Evolutionary conservation across 1,139 yeast genomes (phyloP).

Genomic region (Yamadazyma songkhlaensis): DNA sequence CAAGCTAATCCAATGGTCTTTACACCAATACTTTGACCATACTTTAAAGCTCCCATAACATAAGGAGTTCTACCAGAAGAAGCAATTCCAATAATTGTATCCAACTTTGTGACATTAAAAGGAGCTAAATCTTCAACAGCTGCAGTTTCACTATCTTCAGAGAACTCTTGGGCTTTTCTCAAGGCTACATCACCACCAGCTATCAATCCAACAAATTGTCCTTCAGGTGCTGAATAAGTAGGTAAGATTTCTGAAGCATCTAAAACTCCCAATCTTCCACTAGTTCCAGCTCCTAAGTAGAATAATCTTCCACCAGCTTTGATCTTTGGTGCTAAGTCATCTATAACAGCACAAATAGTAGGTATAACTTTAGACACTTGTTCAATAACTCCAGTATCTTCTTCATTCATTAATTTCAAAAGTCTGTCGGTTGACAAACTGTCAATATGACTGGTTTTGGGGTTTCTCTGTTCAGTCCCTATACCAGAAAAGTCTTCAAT

Average conservation of each 20-base stretch:
- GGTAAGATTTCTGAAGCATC: slow-evolving; percentile 29
- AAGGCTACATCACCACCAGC: slow-evolving; percentile 26
- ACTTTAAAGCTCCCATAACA: slow-evolving; percentile 9
- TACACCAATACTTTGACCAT: slow-evolving; percentile 7
- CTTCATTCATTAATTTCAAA: slow-evolving; percentile 18
- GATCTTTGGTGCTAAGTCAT: slow-evolving; percentile 19
- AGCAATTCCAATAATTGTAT: slow-evolving; percentile 9
- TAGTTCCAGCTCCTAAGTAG: slow-evolving; percentile 26
- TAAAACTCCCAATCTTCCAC: slow-evolving; percentile 21
- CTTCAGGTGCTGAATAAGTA: slow-evolving; percentile 22
- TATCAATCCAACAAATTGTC: slow-evolving; percentile 23
- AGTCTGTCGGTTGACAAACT: slow-evolving; percentile 11
- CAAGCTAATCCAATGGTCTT: slow-evolving; percentile 10
- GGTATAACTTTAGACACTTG: slow-evolving; percentile 14
- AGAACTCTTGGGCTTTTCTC: slow-evolving; percentile 23
- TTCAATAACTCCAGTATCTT: slow-evolving; percentile 16
- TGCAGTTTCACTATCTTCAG: slow-evolving; percentile 17
- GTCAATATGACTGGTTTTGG: slow-evolving; percentile 6
- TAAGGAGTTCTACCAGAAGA: slow-evolving; percentile 12
- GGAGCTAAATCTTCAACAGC: slow-evolving; percentile 8
- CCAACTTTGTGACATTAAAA: slow-evolving; percentile 6
- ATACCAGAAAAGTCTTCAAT: slow-evolving; percentile 3
- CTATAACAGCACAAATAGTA: slow-evolving; percentile 18
- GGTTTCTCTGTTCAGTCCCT: slow-evolving; percentile 8
- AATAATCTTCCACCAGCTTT: slow-evolving; percentile 20